Evolutionary conservation across 2,329 filamentous ascomycete species (phyloP).

Genomic region (Diaporthe aspalathi): DNA sequence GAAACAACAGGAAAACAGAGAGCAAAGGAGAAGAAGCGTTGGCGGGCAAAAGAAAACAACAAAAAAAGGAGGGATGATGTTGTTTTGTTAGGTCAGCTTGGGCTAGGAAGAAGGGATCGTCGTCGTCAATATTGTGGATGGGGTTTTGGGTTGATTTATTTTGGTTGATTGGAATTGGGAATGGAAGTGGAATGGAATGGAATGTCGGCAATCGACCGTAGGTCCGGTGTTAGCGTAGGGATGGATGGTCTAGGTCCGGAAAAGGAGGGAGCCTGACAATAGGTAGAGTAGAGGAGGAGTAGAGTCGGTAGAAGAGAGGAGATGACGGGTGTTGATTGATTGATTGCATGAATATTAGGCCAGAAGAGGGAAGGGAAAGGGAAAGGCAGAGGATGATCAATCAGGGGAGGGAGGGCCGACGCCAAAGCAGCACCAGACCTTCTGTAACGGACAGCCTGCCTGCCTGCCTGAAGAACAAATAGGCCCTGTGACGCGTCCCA

Average conservation of each 20-base stretch:
- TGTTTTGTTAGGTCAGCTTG: too few species aligned
- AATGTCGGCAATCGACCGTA: constrained; percentile 6
- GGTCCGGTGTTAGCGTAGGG: too few species aligned
- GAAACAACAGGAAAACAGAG: too few species aligned
- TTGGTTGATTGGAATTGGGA: constrained; percentile 15
- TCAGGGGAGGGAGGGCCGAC: background rate
- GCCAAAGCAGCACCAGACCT: too few species aligned
- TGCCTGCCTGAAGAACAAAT: too few species aligned
- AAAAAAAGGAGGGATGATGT: constrained; percentile 23
- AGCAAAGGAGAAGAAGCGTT: too few species aligned
- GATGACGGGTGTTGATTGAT: background rate
- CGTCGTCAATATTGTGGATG: constrained; percentile 32
- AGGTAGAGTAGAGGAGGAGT: too few species aligned
- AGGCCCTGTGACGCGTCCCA: constrained; percentile 1
- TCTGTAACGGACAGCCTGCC: too few species aligned
- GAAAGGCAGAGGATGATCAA: constrained; percentile 15
- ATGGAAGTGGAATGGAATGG: constrained; percentile 1
- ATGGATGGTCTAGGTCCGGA: too few species aligned
- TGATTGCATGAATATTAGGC: too few species aligned
- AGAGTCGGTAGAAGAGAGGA: background rate
- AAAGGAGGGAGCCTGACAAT: too few species aligned
- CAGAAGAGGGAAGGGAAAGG: background rate
- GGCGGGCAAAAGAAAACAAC: too few species aligned
- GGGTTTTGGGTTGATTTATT: background rate
- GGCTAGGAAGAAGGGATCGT: constrained; percentile 14